These are phyloP conservation scores for Phytophthora fragariaefolia DNA, from an alignment of 352 stramenopile genomes.

Conservation along the genomic window DNA sequence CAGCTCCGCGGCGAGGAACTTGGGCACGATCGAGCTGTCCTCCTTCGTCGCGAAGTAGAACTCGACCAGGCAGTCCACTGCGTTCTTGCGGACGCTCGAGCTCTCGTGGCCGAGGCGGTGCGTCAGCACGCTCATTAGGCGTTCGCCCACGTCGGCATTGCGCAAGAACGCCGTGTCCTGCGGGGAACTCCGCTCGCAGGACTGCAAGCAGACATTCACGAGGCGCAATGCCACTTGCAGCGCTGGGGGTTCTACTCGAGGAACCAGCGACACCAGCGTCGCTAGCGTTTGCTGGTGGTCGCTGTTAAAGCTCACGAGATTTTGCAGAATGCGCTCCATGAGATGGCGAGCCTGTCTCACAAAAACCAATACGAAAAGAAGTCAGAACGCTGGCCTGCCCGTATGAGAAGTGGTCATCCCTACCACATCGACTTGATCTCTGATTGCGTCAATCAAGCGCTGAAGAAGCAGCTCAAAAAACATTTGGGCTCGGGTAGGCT, in stretches of 20 bases:
- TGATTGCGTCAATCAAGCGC: slow-evolving; percentile 58
- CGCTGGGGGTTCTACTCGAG: slow-evolving; percentile 43
- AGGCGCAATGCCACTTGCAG: slow-evolving; percentile 62
- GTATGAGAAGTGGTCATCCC: background rate
- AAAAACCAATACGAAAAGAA: background rate
- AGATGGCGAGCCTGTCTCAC: slow-evolving; percentile 52
- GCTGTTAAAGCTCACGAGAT: slow-evolving; percentile 40
- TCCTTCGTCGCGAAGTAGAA: slow-evolving; percentile 65
- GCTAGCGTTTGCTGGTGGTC: slow-evolving; percentile 47
- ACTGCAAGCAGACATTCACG: slow-evolving; percentile 51
- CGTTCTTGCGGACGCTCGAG: slow-evolving; percentile 71
- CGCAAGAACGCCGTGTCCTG: slow-evolving; percentile 39
- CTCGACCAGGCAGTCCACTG: slow-evolving; percentile 71
- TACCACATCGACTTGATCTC: slow-evolving; percentile 51
- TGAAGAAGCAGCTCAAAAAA: slow-evolving; percentile 70
- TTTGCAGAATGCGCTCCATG: slow-evolving; percentile 53
- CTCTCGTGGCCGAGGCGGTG: slow-evolving; percentile 53
- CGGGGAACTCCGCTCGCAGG: slow-evolving; percentile 30
- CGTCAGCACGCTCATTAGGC: slow-evolving; percentile 44
- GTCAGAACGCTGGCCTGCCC: background rate
- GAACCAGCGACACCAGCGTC: slow-evolving; percentile 49
- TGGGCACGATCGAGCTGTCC: slow-evolving; percentile 46
- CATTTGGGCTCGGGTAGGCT: slow-evolving; percentile 48
- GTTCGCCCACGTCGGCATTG: slow-evolving; percentile 37
- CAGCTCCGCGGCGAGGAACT: slow-evolving; percentile 56